These are phyloP conservation scores for Trifolium pratense DNA, from an alignment of 306 rosid species.

Conservation along the genomic window DNA sequence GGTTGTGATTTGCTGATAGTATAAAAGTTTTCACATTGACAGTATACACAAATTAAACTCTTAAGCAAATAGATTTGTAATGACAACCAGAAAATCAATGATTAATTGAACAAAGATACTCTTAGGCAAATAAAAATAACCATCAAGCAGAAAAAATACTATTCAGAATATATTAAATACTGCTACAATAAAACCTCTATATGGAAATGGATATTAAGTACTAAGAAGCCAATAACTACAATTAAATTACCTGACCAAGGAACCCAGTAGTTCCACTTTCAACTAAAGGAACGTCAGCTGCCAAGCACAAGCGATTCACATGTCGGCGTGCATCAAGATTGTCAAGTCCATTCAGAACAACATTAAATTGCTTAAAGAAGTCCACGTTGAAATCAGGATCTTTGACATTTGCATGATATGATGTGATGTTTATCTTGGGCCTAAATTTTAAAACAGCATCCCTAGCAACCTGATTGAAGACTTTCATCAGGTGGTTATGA, in stretches of 20 bases:
- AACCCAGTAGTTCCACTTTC: slow-evolving; percentile 99
- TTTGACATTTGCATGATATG: slow-evolving; percentile 97
- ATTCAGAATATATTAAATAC: slow-evolving; percentile 12
- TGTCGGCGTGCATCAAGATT: slow-evolving; percentile 97
- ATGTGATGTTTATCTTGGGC: slow-evolving; percentile 79
- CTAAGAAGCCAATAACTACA: slow-evolving; percentile 35
- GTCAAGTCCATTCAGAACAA: slow-evolving; percentile 97
- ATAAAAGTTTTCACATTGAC: too few relatives aligned
- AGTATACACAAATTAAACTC: too few relatives aligned
- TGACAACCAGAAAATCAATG: slow-evolving; percentile 9
- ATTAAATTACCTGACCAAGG: slow-evolving; percentile 87
- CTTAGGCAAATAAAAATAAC: slow-evolving; percentile 9
- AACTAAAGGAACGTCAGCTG: slow-evolving; percentile 92
- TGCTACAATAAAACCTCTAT: background rate
- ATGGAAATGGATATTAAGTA: slow-evolving; percentile 14
- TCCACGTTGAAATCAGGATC: slow-evolving; percentile 83
- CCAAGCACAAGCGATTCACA: slow-evolving; percentile 95
- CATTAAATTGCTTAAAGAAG: slow-evolving; percentile 87
- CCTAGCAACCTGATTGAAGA: slow-evolving; percentile 88
- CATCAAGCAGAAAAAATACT: slow-evolving; percentile 3
- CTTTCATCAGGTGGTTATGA: slow-evolving; percentile 39
- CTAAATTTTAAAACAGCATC: slow-evolving; percentile 95
- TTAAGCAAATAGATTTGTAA: background rate
- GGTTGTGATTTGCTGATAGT: too few relatives aligned
- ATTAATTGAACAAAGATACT: background rate